Evolutionary conservation across 805 yeast species (phyloP), one percentile per base, ranked within the genome.

Genomic region (Wickerhamomyces mucosus): DNA sequence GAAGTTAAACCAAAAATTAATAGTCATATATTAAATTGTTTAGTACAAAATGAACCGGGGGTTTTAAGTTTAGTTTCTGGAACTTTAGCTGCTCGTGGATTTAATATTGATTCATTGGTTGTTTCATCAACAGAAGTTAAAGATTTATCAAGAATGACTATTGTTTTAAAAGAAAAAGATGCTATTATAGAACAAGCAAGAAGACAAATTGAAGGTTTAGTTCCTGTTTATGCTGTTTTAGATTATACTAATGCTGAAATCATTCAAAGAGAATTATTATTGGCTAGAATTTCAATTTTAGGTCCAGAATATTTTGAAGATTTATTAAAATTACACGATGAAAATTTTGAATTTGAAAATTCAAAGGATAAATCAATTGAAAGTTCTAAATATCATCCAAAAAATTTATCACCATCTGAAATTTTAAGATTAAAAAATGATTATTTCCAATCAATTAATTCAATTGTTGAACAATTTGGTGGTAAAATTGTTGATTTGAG

Each of bases 231-330:
- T 63, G 98, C 97, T 5, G 98, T 92, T 23, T 68, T 92, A 55
- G 96, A 92, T 61, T 92, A 92, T 65, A 71, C 95, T 32, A 73
- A 83, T 48, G 76, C 95, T 17, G 84, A 89, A 52, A 83, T 86
- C 48, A 84, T 92, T 56, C 75, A 78, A 56, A 75, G 98, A 58
- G 98, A 92, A 65, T 69, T 92, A 49, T 67, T 92, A 35, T 66
- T 92, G 51, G 95, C 95, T 21, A 77, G 96, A 65, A 79, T 92
- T 29, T 86, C 96, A 7, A 67, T 92, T 39, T 67, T 92, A 48
- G 98, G 98, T 25, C 95, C 96, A n/a, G 98, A 92, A 63, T 92
- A 88, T 65, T 92, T 92, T 63, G 94, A 88, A 56, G 96, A 89
- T 50, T 70, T 92, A 45, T 73, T 89, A 45, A 83, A 88, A 27